Base-by-base conservation (phyloP, 306 rosid species). In the Medicago arabica region DNA sequence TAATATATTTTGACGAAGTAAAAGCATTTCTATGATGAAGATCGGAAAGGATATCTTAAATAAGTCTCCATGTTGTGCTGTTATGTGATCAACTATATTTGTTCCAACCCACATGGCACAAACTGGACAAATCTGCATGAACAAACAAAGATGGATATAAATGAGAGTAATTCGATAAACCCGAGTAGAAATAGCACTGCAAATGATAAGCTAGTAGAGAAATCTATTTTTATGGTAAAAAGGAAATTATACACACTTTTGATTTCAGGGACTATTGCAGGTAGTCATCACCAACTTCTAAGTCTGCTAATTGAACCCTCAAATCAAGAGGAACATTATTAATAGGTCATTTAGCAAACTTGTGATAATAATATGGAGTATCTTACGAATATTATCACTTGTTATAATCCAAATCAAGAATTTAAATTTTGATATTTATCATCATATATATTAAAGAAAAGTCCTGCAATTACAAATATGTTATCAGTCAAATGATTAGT, bases 71-170 rank as follows among this genome's bases (percentile, higher is more conserved):
- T 89, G 97, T 49, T 86, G 94, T 58, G 79, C 79, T 34, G 89
- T 75, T 83, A 87, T 80, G 83, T 91, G 97, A 19, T 83, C 92
- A 72, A 85, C 87, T 81, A 91, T 82, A 75, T 88, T 75, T 74
- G 71, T 78, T 59, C 78, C 91, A 46, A 86, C 85, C 81, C 85
- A 80, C 43, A 81, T 25, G 19, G 82, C 74, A 53, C 95, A 91
- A 65, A 91, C 81, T 7, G 97, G 91, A 81, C 97, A 91, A 73
- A 85, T 74, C 97, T 91, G 90, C 84, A 87, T 55, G 64, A 5
- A 77, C 61, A 76, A 25, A 77, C 14, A 78, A 6, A 44, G 51
- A 68, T n/a, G 13, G 77, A 74, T 75, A 68, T 69, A 51, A 75
- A 12, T 64, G 62, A 80, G 82, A 59, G 65, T 66, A 46, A 83